Base-by-base conservation (phyloP, 257 asterid species). In the Solanum tacnaense region DNA sequence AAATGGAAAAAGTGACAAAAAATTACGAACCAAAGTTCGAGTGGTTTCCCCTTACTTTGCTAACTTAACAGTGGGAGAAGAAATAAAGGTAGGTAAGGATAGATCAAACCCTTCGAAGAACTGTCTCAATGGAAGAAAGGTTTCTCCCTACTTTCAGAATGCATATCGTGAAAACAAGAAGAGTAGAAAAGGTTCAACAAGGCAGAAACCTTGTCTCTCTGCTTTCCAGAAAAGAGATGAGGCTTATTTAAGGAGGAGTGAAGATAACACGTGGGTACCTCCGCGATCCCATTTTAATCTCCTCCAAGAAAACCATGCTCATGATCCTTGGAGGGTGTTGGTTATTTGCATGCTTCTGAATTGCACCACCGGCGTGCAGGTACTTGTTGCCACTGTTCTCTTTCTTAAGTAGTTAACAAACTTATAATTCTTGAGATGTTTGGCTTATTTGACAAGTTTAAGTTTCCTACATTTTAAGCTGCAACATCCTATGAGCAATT, bases 261-360 rank as follows among this genome's bases (percentile, higher is more conserved):
- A 93, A 34, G 94, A 91, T 41, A 95, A 92, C 92, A 87, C 73
- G 68, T 96, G 99, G 99, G 89, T 16, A 72, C 98, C 99, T 79
- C 99, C 98, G 68, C 91, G 94, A n/a, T 94, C 98, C 4, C 96
- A 93, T 62, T 88, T 87, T 83, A 89, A 93, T 89, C 96, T 96
- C 88, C 94, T 96, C 86, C 99, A 96, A 90, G 98, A 96, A 92
- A 94, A 95, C 87, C 98, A 96, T 82, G 89, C 90, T 15, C 93
- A 92, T 89, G 98, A 96, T 95, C 99, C 99, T 58, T 96, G 99
- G 98, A 94, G 98, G 92, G 98, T 96, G 82, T 90, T 96, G 91
- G 92, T 96, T 56, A 96, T 96, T 89, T 96, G 99, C 84, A 94
- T 95, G 93, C 96, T 96, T 89, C 98, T 96, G 83, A 96, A 96